Evolutionary conservation across 2,329 filamentous ascomycete genomes (phyloP).

Genomic region (Diaporthe ilicicola): DNA sequence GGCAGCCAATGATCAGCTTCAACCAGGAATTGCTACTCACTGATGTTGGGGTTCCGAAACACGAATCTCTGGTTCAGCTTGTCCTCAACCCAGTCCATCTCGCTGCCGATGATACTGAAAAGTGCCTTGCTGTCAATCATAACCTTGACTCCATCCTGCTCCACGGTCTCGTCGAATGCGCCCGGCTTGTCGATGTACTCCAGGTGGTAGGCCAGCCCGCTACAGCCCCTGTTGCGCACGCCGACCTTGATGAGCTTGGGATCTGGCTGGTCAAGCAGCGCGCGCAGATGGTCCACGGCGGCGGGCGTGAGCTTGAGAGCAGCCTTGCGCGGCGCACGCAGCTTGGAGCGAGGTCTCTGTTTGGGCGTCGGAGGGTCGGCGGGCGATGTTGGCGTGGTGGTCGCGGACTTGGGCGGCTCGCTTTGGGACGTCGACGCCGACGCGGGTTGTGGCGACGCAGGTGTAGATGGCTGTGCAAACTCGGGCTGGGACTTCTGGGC

Average conservation of each 20-base stretch:
- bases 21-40: slow-evolving; percentile 64
- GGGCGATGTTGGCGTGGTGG: slow-evolving; percentile 38
- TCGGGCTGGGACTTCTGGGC: slow-evolving; percentile 70
- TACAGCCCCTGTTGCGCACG: slow-evolving; percentile 93
- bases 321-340: slow-evolving; percentile 82
- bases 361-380: slow-evolving; percentile 62
- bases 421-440: background rate
- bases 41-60: slow-evolving; percentile 98
- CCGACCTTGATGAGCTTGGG: slow-evolving; percentile 95
- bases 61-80: slow-evolving; percentile 92
- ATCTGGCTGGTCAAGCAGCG: slow-evolving; percentile 82
- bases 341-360: slow-evolving; percentile 60
- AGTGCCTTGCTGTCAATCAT: slow-evolving; percentile 96
- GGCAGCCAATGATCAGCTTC: background rate
- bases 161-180: slow-evolving; percentile 88
- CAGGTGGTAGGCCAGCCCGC: slow-evolving; percentile 89
- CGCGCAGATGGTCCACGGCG: slow-evolving; percentile 81
- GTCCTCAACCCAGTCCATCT: slow-evolving; percentile 99
- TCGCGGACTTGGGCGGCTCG: slow-evolving; percentile 7
- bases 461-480: slow-evolving; percentile 44
- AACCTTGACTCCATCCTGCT: slow-evolving; percentile 95
- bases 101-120: slow-evolving; percentile 97
- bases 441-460: slow-evolving; percentile 34
- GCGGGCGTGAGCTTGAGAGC: slow-evolving; percentile 85
- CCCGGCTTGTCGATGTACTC: slow-evolving; percentile 95